Conservation (phyloP, 805 yeast species). For the Hanseniaspora jakobsenii region DNA sequence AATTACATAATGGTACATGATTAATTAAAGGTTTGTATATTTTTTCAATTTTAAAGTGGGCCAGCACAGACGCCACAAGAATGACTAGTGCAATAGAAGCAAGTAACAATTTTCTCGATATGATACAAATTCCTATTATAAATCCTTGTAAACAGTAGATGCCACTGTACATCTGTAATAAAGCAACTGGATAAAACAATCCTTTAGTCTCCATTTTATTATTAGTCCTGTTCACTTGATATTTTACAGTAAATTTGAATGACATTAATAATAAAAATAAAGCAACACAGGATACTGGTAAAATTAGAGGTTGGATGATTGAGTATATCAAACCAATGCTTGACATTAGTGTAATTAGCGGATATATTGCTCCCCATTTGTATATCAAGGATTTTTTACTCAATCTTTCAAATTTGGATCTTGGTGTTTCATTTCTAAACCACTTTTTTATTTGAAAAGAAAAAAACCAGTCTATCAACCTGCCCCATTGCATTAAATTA, state of each 20-base stretch:
- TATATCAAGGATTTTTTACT: conserved; percentile 34
- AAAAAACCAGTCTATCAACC: conserved; percentile 33
- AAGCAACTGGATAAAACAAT: conserved; percentile 55
- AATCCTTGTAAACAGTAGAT: conserved; percentile 71
- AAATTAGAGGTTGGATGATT: conserved; percentile 65
- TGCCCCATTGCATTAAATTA: conserved; percentile 48
- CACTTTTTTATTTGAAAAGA: conserved; percentile 19
- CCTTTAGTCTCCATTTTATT: conserved; percentile 56
- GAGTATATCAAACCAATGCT: conserved; percentile 70
- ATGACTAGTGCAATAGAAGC: conserved; percentile 39
- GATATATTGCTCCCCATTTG: conserved; percentile 69
- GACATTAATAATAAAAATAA: conserved; percentile 49
- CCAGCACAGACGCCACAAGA: conserved; percentile 42
- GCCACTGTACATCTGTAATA: conserved; percentile 69
- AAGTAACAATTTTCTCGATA: conserved; percentile 40
- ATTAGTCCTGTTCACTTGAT: conserved; percentile 41
- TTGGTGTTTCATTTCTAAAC: conserved; percentile 44
- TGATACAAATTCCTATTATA: conserved; percentile 60
- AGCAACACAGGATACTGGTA: conserved; percentile 46
- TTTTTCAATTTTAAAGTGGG: conserved; percentile 41
- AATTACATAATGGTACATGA: conserved; percentile 29
- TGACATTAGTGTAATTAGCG: conserved; percentile 64
- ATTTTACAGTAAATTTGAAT: conserved; percentile 56
- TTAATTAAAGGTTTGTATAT: conserved; percentile 31
- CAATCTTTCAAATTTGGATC: conserved; percentile 39